phyloP scores from a whole-genome alignment of 2,329 filamentous ascomycete species.

The Colletotrichum gloeosporioides region DNA sequence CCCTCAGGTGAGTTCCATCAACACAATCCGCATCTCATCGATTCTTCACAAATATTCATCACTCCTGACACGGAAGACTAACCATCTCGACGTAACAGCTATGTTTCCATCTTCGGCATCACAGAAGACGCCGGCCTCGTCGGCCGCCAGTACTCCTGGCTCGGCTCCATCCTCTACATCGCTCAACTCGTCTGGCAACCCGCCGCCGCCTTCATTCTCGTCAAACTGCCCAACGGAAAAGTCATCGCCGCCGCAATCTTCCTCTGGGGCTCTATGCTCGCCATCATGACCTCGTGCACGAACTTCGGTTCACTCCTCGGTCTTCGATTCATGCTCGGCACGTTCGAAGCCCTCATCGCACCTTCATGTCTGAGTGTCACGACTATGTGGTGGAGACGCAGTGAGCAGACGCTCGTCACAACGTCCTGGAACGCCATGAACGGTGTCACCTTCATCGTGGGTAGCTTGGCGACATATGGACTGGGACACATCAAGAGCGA shows the following conservation, averaged over 20 bases:
- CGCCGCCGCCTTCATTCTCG: constrained; percentile 26
- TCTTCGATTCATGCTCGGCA: constrained; percentile 49
- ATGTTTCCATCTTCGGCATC: constrained; percentile 69
- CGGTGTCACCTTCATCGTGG: constrained; percentile 55
- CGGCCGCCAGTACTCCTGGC: constrained; percentile 67
- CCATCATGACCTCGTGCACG: constrained; percentile 54
- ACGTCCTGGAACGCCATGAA: constrained; percentile 60
- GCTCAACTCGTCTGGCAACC: constrained; percentile 32
- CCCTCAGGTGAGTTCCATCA: constrained; percentile 44
- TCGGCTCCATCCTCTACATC: constrained; percentile 49
- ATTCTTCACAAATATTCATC: constrained; percentile 27
- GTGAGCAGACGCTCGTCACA: constrained; percentile 55
- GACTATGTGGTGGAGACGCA: constrained; percentile 59
- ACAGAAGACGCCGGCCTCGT: constrained; percentile 54
- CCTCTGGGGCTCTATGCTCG: constrained; percentile 28
- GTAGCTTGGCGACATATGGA: constrained; percentile 35
- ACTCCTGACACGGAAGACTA: not conserved
- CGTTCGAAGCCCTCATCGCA: constrained; percentile 54
- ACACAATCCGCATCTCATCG: fast-evolving
- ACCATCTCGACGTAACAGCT: constrained; percentile 30
- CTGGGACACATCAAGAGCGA: constrained; percentile 32
- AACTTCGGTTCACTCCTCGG: constrained; percentile 51
- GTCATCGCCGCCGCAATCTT: constrained; percentile 27
- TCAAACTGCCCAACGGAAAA: constrained; percentile 29
- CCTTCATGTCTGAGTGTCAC: constrained; percentile 59